These are phyloP conservation scores for Wickerhamiella bombiphila DNA, from an alignment of 805 yeast species.

Conservation along the genomic window DNA sequence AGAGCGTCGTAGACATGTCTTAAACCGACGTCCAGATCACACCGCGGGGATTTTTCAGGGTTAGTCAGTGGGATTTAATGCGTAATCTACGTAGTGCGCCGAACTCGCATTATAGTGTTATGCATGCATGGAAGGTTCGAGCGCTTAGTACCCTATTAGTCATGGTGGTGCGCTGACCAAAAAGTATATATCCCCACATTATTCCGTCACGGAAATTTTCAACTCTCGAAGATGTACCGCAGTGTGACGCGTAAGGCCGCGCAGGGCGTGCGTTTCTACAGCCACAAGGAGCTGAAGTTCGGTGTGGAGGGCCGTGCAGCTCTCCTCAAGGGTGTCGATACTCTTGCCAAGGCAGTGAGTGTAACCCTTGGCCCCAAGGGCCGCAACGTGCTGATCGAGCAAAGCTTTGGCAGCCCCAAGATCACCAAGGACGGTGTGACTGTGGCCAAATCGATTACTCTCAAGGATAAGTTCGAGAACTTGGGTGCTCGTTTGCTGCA, in stretches of 20 bases:
- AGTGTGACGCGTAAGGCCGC: slow-evolving; percentile 8
- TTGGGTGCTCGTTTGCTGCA: slow-evolving; percentile 90
- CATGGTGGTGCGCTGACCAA: neutral
- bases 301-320: slow-evolving; percentile 98
- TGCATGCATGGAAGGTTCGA: neutral
- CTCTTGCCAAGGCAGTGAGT: slow-evolving; percentile 89
- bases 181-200: neutral
- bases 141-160: neutral
- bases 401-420: slow-evolving; percentile 91
- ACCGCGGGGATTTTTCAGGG: no score
- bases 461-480: slow-evolving; percentile 86
- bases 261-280: slow-evolving; percentile 23
- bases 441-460: slow-evolving; percentile 72
- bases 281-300: slow-evolving; percentile 86
- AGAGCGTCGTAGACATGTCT: slow-evolving; percentile 42
- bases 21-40: no score
- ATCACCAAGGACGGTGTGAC: slow-evolving; percentile 99
- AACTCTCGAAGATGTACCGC: neutral
- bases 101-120: neutral
- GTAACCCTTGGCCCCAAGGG: slow-evolving; percentile 98
- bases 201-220: no score
- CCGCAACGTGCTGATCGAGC: slow-evolving; percentile 91
- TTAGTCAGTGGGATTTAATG: neutral
- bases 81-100: neutral
- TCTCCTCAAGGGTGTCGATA: slow-evolving; percentile 80